Base-by-base conservation (phyloP, 2,329 filamentous ascomycete genomes). In the Nothophoma quercina region DNA sequence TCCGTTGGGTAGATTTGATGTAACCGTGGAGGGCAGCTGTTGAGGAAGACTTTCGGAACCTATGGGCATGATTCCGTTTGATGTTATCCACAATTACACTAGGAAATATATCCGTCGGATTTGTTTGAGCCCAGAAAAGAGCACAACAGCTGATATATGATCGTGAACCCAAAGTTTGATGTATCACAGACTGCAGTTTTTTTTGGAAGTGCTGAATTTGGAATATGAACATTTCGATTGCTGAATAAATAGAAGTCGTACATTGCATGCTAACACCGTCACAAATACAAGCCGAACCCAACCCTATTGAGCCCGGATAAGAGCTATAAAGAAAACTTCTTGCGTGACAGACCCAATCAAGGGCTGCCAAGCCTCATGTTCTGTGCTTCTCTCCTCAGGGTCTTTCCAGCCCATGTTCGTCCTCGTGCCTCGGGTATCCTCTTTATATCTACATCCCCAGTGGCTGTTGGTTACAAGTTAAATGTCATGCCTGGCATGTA, bases 251-350 rank as follows among this genome's bases (percentile, higher is more conserved):
- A 66, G 61, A 59, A 60, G 56, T 67, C 61, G 60, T 70, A 69
- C 59, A 72, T 70, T 70, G 68, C 71, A 72, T 71, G 69, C 69
- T 72, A 71, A 71, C 58, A 65, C 65, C 64, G 49, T 65, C 63
- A 70, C 60, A 71, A 69, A 63, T 74, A 73, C 70, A 73, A 69
- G 58, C 63, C 66, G 58, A 62, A 63, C 61, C 65, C 63, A 66
- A 63, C 55, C 63, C 61, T 58, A 52, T 56, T 59, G 60, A 65
- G 61, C 60, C 62, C 55, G 54, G 56, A 63, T 65, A 58, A 62
- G 56, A 65, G 54, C 52, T 52, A 59, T 64, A 61, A 64, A 65
- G 55, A 56, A 67, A 64, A 68, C 52, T 57, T 62, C 51, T 58
- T 55, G 52, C 62, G 58, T 54, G 55, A 55, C 51, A 48, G 50